phyloP scores from a whole-genome alignment of 345 rosid genomes.

The Erodium maritimum region DNA sequence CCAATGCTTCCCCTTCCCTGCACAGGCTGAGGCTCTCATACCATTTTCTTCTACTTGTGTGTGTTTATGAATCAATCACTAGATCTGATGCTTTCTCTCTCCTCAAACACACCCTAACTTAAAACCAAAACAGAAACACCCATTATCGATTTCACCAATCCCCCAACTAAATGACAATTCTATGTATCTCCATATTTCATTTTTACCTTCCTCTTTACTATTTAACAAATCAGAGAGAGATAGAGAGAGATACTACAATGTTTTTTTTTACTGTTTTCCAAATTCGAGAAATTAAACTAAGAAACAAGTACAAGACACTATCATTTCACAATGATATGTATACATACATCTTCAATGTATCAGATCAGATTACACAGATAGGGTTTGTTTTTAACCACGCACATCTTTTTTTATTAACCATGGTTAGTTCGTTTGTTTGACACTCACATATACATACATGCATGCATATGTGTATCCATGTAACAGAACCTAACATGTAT shows the following conservation, averaged over 20 bases:
- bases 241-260: too few relatives aligned
- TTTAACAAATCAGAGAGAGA: too few relatives aligned
- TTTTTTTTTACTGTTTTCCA: too few relatives aligned
- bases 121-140: not conserved
- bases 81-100: constrained; percentile 38
- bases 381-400: constrained; percentile 12
- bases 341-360: too few relatives aligned
- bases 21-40: constrained; percentile 20
- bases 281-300: too few relatives aligned
- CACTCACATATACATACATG: too few relatives aligned
- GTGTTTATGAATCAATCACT: too few relatives aligned
- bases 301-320: constrained; percentile 41
- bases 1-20: constrained; percentile 39
- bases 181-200: too few relatives aligned
- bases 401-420: constrained; percentile 7
- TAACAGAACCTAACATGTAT: not conserved
- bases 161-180: constrained; percentile 11
- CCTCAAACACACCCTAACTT: too few relatives aligned
- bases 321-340: constrained; percentile 73
- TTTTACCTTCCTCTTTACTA: too few relatives aligned
- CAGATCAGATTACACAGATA: too few relatives aligned
- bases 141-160: constrained; percentile 15
- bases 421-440: constrained; percentile 6
- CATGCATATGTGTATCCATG: not conserved
- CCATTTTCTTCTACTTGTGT: constrained; percentile 3